A percentile compares a stretch with the other conserved stretches of the same genome.
Evolutionary conservation across 768 basidiomycete species (phyloP).

Genomic region (Mycena albidolilacea): DNA sequence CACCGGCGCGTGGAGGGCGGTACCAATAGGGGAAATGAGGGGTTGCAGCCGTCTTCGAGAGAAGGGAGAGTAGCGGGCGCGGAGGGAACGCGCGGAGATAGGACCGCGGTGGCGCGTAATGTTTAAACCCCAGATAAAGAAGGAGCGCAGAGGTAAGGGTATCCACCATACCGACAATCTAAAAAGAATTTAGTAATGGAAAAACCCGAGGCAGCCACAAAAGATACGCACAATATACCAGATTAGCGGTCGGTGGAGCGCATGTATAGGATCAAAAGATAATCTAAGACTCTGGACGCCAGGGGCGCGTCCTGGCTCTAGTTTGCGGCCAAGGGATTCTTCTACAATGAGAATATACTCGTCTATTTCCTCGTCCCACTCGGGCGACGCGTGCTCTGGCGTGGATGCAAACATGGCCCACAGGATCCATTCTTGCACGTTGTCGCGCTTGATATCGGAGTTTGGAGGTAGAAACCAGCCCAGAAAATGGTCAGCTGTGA

Average conservation of each 20-base stretch:
- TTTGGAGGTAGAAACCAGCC: conserved; percentile 68
- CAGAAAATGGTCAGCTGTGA: conserved; percentile 49
- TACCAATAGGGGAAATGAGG: conserved; percentile 59
- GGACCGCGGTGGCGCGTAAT: conserved; percentile 57
- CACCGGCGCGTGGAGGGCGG: conserved; percentile 59
- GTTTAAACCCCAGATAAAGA: conserved; percentile 63
- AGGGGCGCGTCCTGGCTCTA: conserved; percentile 58
- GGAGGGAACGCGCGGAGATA: conserved; percentile 66
- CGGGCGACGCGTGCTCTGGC: conserved; percentile 45
- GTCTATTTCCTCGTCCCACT: conserved; percentile 67
- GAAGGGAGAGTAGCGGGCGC: conserved; percentile 58
- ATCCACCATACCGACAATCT: conserved; percentile 73
- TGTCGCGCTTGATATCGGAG: conserved; percentile 57
- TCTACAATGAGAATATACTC: conserved; percentile 62
- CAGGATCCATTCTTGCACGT: conserved; percentile 73
- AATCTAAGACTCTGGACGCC: conserved; percentile 62
- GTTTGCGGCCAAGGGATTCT: conserved; percentile 52
- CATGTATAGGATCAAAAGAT: conserved; percentile 70
- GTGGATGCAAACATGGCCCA: conserved; percentile 73
- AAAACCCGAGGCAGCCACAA: neutral
- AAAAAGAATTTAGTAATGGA: neutral
- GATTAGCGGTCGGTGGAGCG: conserved; percentile 70
- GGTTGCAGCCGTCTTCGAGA: conserved; percentile 59
- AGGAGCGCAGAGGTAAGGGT: conserved; percentile 57
- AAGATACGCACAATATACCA: conserved; percentile 70